Percentiles rank a stretch among this genome's conserved stretches.
phyloP scores from a whole-genome alignment of 345 rosid species.

The Camelina laxa region DNA sequence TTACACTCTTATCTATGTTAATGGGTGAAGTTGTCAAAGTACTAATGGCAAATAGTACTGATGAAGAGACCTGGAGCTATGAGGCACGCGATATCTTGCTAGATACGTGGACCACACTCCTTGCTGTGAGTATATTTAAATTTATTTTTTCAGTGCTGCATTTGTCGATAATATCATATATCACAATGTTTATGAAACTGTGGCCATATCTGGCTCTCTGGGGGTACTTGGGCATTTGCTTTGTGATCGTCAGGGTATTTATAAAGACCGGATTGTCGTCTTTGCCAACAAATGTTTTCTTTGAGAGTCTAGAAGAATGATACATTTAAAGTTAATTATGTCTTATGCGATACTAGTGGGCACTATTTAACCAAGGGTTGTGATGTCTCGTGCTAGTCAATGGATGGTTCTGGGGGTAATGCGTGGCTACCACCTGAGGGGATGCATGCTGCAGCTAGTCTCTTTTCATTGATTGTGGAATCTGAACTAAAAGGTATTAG shows the following conservation, averaged over 20 bases:
- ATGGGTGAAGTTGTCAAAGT: constrained; percentile 94
- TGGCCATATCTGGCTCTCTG: constrained; percentile 27
- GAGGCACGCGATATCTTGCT: constrained; percentile 95
- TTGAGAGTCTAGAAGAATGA: constrained; percentile 28
- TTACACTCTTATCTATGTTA: constrained; percentile 73
- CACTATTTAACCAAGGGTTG: constrained; percentile 40
- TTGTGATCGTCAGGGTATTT: constrained; percentile 20
- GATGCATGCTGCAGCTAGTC: constrained; percentile 72
- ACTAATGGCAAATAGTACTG: constrained; percentile 60
- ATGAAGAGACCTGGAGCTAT: constrained; percentile 95
- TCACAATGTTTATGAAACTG: constrained; percentile 34
- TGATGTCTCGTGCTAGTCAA: constrained; percentile 56
- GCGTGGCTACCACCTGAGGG: constrained; percentile 86
- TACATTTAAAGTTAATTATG: constrained; percentile 7
- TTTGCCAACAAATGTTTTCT: constrained; percentile 31
- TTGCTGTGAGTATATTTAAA: constrained; percentile 59
- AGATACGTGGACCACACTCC: constrained; percentile 92
- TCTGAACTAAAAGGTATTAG: constrained; percentile 79
- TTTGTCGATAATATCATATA: constrained; percentile 22
- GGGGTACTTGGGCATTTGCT: constrained; percentile 13
- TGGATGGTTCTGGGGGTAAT: constrained; percentile 61
- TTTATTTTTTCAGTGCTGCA: constrained; percentile 21
- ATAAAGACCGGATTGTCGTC: background rate
- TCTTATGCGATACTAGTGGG: constrained; percentile 34
- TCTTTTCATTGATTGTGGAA: constrained; percentile 80